Evolutionary conservation across 495 filamentous ascomycete genomes (phyloP).

Genomic region (Aspergillus cavernicola): DNA sequence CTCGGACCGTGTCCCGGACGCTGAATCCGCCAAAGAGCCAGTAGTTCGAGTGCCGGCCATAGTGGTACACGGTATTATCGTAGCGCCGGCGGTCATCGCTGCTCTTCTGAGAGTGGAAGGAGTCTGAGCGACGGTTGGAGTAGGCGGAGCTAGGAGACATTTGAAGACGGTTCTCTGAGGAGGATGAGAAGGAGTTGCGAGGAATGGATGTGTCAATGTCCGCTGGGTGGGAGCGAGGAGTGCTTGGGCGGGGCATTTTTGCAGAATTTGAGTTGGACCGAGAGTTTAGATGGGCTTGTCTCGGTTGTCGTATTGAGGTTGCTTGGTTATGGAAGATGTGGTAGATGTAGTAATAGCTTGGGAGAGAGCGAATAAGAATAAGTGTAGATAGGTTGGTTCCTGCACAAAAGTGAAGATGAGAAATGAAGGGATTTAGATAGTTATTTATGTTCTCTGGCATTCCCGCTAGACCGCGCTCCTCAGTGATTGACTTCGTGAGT

Average conservation of each 20-base stretch:
- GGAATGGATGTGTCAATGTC: constrained; percentile 19
- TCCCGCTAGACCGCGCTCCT: too few relatives aligned
- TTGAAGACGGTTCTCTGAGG: constrained; percentile 1
- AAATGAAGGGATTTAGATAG: background rate
- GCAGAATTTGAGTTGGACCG: constrained; percentile 20
- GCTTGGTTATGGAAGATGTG: too few relatives aligned
- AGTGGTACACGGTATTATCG: constrained; percentile 41
- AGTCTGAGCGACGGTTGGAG: constrained; percentile 17
- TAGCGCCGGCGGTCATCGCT: constrained; percentile 40
- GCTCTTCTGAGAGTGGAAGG: constrained; percentile 22
- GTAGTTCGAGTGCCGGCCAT: constrained; percentile 47
- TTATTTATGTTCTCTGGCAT: constrained; percentile 12
- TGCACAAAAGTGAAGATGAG: background rate
- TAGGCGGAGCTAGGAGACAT: constrained; percentile 22
- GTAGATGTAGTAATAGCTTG: background rate
- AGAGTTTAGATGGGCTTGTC: too few relatives aligned
- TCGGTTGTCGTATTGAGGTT: background rate
- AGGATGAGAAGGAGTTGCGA: constrained; percentile 13
- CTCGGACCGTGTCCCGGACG: constrained; percentile 43
- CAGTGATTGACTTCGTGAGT: background rate
- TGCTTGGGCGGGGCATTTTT: constrained; percentile 10
- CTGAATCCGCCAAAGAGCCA: constrained; percentile 50
- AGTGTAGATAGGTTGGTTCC: background rate
- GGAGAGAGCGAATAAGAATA: background rate
- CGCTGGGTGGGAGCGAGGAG: constrained; percentile 11